Conservation (phyloP, 306 rosid species). For the Arachis stenosperma region DNA sequence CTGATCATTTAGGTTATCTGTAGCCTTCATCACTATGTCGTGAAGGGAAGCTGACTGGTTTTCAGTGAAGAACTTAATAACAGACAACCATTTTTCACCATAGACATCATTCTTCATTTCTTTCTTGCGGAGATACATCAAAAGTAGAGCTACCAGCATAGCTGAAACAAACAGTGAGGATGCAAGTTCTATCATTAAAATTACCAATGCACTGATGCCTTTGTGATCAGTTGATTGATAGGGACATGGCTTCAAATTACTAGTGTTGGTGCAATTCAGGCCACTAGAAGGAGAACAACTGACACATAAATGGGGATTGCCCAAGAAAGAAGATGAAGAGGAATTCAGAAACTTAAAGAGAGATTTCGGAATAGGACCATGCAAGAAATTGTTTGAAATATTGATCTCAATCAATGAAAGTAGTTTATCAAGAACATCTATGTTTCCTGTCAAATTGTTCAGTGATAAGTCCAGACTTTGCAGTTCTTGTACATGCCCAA, state of each 20-base stretch:
- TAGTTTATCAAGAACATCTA: constrained; percentile 41
- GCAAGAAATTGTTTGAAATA: no score
- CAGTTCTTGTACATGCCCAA: constrained; percentile 37
- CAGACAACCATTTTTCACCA: no score
- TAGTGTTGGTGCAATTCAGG: constrained; percentile 35
- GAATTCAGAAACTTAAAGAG: constrained; percentile 25
- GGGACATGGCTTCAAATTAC: constrained; percentile 45
- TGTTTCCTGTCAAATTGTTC: constrained; percentile 62
- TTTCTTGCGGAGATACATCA: neutral
- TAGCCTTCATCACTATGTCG: constrained; percentile 48
- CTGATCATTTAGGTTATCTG: constrained; percentile 52
- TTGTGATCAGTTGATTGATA: neutral
- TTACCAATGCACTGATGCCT: constrained; percentile 36
- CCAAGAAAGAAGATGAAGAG: constrained; percentile 51
- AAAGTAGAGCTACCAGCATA: constrained; percentile 28
- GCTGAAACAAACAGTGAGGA: constrained; percentile 38
- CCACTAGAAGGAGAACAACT: constrained; percentile 33
- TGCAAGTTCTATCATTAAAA: constrained; percentile 58
- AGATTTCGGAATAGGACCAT: no score
- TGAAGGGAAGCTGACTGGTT: constrained; percentile 40
- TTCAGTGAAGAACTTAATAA: neutral
- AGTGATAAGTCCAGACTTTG: constrained; percentile 54
- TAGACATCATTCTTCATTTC: no score
- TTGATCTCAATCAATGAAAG: constrained; percentile 44
- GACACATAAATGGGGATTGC: constrained; percentile 58